These are phyloP conservation scores for Trametes punicea DNA, from an alignment of 768 basidiomycete genomes.

Conservation along the genomic window DNA sequence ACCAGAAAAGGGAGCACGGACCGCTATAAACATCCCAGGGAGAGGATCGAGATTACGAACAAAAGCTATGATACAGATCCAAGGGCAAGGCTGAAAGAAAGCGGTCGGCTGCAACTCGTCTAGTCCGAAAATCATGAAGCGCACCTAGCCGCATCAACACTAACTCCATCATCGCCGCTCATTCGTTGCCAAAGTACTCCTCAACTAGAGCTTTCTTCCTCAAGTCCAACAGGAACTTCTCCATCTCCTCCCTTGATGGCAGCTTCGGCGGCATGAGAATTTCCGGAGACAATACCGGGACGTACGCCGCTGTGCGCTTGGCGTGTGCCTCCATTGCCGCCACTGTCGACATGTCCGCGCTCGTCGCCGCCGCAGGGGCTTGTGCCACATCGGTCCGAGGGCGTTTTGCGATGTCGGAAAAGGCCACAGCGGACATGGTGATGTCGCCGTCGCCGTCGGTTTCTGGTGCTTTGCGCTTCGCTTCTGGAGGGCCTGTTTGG, in stretches of 20 bases:
- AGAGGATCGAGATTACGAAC: no score
- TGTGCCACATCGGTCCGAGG: conserved; percentile 26
- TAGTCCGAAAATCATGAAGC: no score
- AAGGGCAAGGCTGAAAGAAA: no score
- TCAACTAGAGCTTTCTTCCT: conserved; percentile 81
- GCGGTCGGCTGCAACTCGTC: no score
- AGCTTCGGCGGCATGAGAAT: conserved; percentile 73
- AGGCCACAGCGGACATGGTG: conserved; percentile 28
- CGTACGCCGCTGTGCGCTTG: conserved; percentile 61
- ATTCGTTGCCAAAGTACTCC: conserved; percentile 58
- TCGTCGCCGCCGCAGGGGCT: conserved; percentile 5
- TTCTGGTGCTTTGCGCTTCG: conserved; percentile 58
- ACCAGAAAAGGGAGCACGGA: no score
- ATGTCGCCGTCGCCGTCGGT: conserved; percentile 39
- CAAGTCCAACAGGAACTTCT: conserved; percentile 65
- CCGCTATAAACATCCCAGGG: no score
- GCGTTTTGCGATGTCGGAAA: conserved; percentile 31
- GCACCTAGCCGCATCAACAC: background rate
- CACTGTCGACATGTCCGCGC: conserved; percentile 25
- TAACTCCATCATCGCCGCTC: background rate
- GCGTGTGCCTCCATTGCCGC: conserved; percentile 36
- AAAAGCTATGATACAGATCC: background rate
- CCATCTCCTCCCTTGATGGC: conserved; percentile 77
- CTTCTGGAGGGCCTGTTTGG: conserved; percentile 26
- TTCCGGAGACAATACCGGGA: conserved; percentile 72